These are phyloP conservation scores for Aspergillus pseudonomiae DNA, from an alignment of 2,329 filamentous ascomycete genomes.

Conservation along the genomic window DNA sequence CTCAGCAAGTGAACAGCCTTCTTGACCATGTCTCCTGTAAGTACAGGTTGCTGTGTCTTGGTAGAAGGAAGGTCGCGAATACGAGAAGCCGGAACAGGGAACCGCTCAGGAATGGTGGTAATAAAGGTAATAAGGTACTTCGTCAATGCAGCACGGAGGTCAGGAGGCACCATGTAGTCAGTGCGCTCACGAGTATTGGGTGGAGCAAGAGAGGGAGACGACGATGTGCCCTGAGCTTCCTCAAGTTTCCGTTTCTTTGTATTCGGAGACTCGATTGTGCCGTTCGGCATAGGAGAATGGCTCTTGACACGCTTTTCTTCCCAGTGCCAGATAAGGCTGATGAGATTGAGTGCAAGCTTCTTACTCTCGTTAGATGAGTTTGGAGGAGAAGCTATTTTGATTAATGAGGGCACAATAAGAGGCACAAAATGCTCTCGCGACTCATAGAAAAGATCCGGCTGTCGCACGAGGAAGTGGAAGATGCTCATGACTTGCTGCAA, in stretches of 20 bases:
- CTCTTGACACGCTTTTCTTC: slow-evolving; percentile 76
- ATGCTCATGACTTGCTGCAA: slow-evolving; percentile 95
- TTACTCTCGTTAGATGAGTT: slow-evolving; percentile 90
- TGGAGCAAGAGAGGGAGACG: slow-evolving; percentile 57
- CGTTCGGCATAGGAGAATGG: slow-evolving; percentile 31
- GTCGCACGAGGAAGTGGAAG: slow-evolving; percentile 92
- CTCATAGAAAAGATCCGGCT: slow-evolving; percentile 93
- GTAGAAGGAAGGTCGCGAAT: slow-evolving; percentile 58
- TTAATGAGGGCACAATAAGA: slow-evolving; percentile 83
- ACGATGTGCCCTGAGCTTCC: slow-evolving; percentile 54
- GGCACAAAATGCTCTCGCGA: slow-evolving; percentile 88
- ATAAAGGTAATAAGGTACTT: slow-evolving; percentile 98
- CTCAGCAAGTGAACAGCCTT: slow-evolving; percentile 81
- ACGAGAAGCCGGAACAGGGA: slow-evolving; percentile 72
- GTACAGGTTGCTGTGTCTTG: slow-evolving; percentile 54
- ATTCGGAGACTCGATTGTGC: slow-evolving; percentile 69
- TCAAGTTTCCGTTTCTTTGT: slow-evolving; percentile 77
- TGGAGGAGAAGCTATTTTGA: slow-evolving; percentile 79
- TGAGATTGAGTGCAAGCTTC: slow-evolving; percentile 86
- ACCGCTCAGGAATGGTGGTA: slow-evolving; percentile 83
- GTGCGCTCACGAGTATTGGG: slow-evolving; percentile 52
- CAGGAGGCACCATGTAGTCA: slow-evolving; percentile 69
- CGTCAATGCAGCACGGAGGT: slow-evolving; percentile 76
- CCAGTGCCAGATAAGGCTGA: slow-evolving; percentile 90
- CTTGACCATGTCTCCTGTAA: slow-evolving; percentile 77